phyloP scores from a whole-genome alignment of 345 rosid genomes.

The Boechera divaricarpa region DNA sequence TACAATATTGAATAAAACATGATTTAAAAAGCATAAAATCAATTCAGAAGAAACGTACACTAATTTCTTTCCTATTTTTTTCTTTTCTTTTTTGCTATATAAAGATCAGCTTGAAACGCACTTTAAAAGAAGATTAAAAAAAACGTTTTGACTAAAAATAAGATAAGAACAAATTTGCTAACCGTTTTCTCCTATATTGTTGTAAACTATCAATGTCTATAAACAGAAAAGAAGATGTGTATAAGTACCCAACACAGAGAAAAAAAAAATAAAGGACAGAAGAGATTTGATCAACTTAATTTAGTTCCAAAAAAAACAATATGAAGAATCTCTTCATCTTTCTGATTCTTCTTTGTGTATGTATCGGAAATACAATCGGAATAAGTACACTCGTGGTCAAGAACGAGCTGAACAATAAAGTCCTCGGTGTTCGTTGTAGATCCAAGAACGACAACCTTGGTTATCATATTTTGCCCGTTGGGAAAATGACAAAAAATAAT shows the following conservation, averaged over 20 bases:
- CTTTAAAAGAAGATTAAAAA: neutral
- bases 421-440: slow-evolving; percentile 26
- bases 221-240: no score
- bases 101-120: neutral
- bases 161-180: no score
- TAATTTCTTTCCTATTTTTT: no score
- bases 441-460: slow-evolving; percentile 33
- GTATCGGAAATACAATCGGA: slow-evolving; percentile 2
- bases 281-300: neutral
- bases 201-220: no score
- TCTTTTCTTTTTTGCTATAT: neutral
- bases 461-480: neutral
- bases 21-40: no score
- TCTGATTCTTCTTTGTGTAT: slow-evolving; percentile 16
- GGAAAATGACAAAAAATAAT: neutral
- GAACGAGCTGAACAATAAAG: slow-evolving; percentile 9
- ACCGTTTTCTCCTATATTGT: no score
- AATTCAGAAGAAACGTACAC: no score
- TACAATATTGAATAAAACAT: no score
- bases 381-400: neutral
- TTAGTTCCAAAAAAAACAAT: neutral
- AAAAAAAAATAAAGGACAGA: neutral
- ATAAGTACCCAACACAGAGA: neutral
- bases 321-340: slow-evolving; percentile 15
- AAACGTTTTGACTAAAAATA: neutral